Conservation (phyloP, 257 asterid genomes). For the Nemophila menziesii region DNA sequence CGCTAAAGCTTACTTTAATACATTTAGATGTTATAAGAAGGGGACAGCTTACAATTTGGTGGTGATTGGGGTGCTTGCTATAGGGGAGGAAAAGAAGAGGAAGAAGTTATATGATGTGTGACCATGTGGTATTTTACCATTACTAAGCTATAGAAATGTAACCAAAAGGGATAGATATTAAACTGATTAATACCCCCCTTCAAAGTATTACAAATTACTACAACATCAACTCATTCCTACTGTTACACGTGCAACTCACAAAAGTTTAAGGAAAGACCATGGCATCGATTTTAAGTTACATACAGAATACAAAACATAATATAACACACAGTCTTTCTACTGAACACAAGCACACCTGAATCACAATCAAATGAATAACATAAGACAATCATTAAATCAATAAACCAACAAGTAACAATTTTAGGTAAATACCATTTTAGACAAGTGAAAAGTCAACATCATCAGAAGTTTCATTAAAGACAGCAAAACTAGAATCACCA, state of each 20-base stretch:
- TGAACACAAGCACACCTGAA: not conserved
- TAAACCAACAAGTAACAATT: not conserved
- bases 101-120: too few species aligned
- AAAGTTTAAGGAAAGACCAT: not conserved
- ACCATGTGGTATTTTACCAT: too few species aligned
- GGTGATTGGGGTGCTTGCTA: too few species aligned
- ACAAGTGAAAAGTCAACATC: constrained; percentile 32
- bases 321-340: not conserved
- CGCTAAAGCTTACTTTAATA: too few species aligned
- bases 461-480: constrained; percentile 40
- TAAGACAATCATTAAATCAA: not conserved
- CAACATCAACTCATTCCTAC: too few species aligned
- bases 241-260: not conserved
- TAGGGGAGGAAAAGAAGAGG: too few species aligned
- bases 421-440: not conserved
- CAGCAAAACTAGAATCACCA: constrained; percentile 18
- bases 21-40: too few species aligned
- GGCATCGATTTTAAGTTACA: not conserved
- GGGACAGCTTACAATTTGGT: too few species aligned
- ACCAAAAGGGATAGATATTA: too few species aligned
- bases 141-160: too few species aligned
- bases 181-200: too few species aligned
- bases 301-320: not conserved
- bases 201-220: too few species aligned
- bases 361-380: not conserved